Percentiles rank a stretch among this genome's conserved stretches.
phyloP scores from a whole-genome alignment of 306 rosid genomes.

The Acacia melanoxylon region DNA sequence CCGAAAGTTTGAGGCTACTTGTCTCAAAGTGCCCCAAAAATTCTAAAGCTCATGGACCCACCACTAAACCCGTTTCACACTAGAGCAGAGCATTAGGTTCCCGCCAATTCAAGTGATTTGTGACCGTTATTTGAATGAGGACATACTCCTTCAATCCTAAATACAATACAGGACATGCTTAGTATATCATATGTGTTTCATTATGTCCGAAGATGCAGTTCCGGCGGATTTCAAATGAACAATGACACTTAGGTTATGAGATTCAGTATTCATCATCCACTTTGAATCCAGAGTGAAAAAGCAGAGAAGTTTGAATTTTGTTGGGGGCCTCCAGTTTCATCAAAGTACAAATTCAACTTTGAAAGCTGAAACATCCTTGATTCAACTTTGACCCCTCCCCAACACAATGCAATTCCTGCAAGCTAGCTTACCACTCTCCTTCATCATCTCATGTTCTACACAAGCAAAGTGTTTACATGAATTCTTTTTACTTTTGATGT shows the following conservation, averaged over 20 bases:
- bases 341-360: constrained; percentile 5
- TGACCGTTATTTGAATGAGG: constrained; percentile 29
- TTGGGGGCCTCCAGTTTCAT: background rate
- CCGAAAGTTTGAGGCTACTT: constrained; percentile 89
- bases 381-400: constrained; percentile 13
- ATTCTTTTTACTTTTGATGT: background rate
- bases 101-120: constrained; percentile 34
- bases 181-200: background rate
- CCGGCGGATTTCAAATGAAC: background rate
- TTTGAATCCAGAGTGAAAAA: background rate
- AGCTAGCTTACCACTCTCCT: background rate
- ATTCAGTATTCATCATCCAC: background rate
- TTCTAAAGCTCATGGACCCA: constrained; percentile 65
- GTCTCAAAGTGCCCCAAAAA: constrained; percentile 66
- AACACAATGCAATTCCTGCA: background rate
- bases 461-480: background rate
- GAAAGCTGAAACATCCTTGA: constrained; percentile 7
- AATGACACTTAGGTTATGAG: background rate
- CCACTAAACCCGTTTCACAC: constrained; percentile 63
- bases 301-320: background rate
- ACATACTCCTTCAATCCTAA: no score
- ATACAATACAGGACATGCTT: no score
- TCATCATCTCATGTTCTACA: background rate
- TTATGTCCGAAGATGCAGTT: constrained; percentile 1
- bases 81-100: constrained; percentile 27